A percentile compares a stretch with the other conserved stretches of the same genome.
Conservation (phyloP, 768 basidiomycete species). For the Termitomyces sp. region DNA sequence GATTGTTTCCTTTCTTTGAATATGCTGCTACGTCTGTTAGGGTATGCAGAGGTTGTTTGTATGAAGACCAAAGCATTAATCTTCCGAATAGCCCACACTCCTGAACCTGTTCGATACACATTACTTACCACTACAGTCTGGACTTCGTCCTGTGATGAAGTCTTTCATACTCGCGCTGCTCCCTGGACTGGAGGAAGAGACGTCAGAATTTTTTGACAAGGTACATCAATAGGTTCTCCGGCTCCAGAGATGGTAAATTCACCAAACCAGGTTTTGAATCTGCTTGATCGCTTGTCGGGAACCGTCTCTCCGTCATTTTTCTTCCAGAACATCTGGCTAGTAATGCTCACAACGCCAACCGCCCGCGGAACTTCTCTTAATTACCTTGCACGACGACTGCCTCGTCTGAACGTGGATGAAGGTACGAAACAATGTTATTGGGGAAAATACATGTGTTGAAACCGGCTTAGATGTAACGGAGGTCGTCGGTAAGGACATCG, state of each 20-base stretch:
- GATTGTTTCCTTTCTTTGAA: conserved; percentile 97
- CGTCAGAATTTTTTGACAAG: conserved; percentile 95
- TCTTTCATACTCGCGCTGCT: conserved; percentile 91
- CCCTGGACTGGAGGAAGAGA: conserved; percentile 96
- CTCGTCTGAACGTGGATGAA: conserved; percentile 65
- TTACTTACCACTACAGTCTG: conserved; percentile 82
- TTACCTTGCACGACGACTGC: conserved; percentile 79
- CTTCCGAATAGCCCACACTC: conserved; percentile 63
- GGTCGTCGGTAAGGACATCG: conserved; percentile 82
- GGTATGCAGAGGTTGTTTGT: conserved; percentile 36
- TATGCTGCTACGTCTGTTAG: conserved; percentile 99
- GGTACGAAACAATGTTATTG: conserved; percentile 35
- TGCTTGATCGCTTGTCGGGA: conserved; percentile 80
- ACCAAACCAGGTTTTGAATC: conserved; percentile 57
- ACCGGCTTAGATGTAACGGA: conserved; percentile 51
- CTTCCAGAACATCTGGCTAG: conserved; percentile 92
- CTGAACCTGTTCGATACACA: conserved; percentile 90
- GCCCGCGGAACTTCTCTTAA: conserved; percentile 85
- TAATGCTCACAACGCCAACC: conserved; percentile 85
- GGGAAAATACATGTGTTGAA: not conserved
- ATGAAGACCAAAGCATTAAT: not conserved
- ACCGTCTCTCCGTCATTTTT: conserved; percentile 88
- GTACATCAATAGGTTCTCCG: conserved; percentile 28
- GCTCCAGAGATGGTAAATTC: conserved; percentile 1
- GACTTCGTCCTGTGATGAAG: conserved; percentile 87